Evolutionary conservation across 257 asterid genomes (phyloP).

Genomic region (Solanum chmielewskii): DNA sequence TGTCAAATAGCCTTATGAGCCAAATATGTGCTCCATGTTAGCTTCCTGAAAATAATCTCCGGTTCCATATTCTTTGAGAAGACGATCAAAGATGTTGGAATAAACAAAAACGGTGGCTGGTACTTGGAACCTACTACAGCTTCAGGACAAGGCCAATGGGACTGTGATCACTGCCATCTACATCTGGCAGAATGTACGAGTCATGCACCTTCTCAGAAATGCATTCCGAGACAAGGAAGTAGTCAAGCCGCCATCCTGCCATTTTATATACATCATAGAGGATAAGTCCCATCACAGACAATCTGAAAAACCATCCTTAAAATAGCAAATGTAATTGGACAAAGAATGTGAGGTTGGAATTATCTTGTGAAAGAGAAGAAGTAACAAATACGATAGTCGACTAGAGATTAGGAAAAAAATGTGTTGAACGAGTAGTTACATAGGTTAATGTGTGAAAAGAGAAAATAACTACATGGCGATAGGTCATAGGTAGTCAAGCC

Average conservation of each 20-base stretch:
- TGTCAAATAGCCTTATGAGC: neutral
- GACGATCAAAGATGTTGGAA: neutral
- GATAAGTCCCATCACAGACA: neutral
- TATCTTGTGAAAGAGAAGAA: neutral
- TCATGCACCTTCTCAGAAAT: constrained; percentile 64
- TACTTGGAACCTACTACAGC: constrained; percentile 32
- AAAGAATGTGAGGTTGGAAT: neutral
- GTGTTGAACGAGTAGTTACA: neutral
- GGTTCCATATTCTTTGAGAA: neutral
- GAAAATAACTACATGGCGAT: neutral
- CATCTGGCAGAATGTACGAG: constrained; percentile 79
- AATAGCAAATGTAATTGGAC: neutral
- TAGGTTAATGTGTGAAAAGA: neutral
- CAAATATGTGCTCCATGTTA: neutral
- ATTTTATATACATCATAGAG: neutral
- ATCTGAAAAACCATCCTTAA: neutral
- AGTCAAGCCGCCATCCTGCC: constrained; percentile 94
- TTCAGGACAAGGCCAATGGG: constrained; percentile 78
- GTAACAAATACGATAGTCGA: neutral
- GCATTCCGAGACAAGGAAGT: constrained; percentile 74
- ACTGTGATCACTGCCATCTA: constrained; percentile 84
- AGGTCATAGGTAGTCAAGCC: neutral
- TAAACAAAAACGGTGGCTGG: neutral
- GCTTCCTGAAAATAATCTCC: neutral
- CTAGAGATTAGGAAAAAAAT: neutral